phyloP scores from a whole-genome alignment of 805 yeast genomes.

The Brettanomyces custersianus region DNA sequence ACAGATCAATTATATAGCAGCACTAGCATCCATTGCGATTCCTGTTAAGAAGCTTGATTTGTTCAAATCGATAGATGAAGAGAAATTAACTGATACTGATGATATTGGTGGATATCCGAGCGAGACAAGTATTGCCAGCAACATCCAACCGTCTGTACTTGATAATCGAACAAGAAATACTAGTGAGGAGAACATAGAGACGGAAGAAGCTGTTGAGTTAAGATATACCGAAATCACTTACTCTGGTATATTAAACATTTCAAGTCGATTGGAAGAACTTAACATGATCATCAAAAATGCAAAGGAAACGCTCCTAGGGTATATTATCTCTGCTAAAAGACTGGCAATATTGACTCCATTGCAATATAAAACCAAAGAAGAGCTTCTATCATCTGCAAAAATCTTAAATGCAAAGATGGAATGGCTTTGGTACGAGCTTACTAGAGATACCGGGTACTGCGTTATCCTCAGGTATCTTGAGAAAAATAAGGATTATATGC shows the following conservation, averaged over 20 bases:
- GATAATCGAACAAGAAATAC: too few relatives aligned
- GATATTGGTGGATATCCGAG: too few relatives aligned
- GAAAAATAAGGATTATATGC: neutral
- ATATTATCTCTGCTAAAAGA: slow-evolving; percentile 28
- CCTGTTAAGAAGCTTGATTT: slow-evolving; percentile 17
- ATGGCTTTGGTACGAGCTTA: slow-evolving; percentile 47
- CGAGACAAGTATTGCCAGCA: too few relatives aligned
- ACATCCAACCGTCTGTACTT: too few relatives aligned
- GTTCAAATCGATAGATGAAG: slow-evolving; percentile 5
- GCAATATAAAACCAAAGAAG: slow-evolving; percentile 41
- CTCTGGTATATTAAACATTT: neutral
- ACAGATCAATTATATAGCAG: slow-evolving; percentile 40
- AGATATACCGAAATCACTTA: neutral
- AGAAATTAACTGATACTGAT: neutral
- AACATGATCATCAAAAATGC: slow-evolving; percentile 18
- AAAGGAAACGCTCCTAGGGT: slow-evolving; percentile 27
- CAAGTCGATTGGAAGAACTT: neutral
- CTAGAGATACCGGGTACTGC: neutral
- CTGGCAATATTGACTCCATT: slow-evolving; percentile 46
- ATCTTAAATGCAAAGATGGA: slow-evolving; percentile 44
- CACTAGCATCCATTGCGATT: slow-evolving; percentile 30
- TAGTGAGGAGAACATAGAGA: neutral
- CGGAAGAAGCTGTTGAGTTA: neutral
- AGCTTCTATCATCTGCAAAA: slow-evolving; percentile 34
- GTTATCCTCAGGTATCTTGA: neutral